Evolutionary conservation across 2,329 filamentous ascomycete genomes (phyloP), one percentile per base, ranked within the genome.

Genomic region (Ceratocystis destructans): DNA sequence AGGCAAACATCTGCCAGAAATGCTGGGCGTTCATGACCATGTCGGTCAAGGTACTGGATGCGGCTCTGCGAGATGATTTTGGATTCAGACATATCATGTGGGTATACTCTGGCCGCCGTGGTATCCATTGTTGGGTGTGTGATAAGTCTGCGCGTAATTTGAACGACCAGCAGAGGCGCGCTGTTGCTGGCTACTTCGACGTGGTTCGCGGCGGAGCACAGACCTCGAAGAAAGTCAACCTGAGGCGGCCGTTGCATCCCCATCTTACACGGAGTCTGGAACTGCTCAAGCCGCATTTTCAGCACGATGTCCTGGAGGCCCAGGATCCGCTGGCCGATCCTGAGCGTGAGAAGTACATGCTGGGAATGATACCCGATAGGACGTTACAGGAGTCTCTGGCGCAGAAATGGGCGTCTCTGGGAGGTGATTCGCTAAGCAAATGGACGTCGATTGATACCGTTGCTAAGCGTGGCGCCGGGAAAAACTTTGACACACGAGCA

Each of bases 1-100:
- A 93, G 74, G 90, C 93, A 7, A 95, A 89, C 71, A 97, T 99
- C 70, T 99, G 94, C 75, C 82, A 80, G 70, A 94, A 92, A 74
- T 99, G 94, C 78, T 99, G 94, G 94, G 82, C 88, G 62, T 99
- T 97, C 75, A 95, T 96, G 71, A 96, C 90, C 28, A 97, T 99
- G 91, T 89, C 94, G 6, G 93, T 99, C 74, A 94, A 95, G 74
- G 90, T 96, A 17, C 81, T 97, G 12, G 93, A 97, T 74, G 81
- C 84, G 12, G 91, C 92, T 0, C 76, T 99, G 71, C 83, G 91
- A 64, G 90, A 97, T 22, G 94, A 99, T 75, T 96, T 99, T 77
- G 94, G 92, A 59, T 99, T 96, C 77, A 86, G 89, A 73, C 93
- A 99, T 76, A 93, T 99, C 72, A 82, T 99, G 75, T 99, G 94